Base-by-base conservation (phyloP, 1,284 basidiomycete genomes). In the Sparassis latifolia region DNA sequence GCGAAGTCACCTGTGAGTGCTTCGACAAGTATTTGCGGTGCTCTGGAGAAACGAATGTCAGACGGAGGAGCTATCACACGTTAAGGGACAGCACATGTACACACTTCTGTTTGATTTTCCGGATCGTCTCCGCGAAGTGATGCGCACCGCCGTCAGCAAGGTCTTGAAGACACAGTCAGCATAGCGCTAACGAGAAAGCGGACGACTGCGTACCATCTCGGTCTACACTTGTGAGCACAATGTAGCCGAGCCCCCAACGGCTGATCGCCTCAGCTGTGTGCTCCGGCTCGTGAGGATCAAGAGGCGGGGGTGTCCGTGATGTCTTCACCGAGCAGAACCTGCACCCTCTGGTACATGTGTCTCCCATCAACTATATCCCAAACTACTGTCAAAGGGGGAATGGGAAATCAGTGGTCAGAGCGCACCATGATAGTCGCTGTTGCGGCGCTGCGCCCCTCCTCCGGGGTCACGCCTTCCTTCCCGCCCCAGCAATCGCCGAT, bases 401-500 rank as follows among this genome's bases (percentile, higher is more conserved):
- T 43, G 27, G 33, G 42, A 41, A 33, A 37, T 33, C 37, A 46
- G n/a, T 32, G 45, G n/a, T 30, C 44, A 29, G 43, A 43, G 40
- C 47, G 41, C 33, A 92, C 95, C 97, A 99, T 99, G 69, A 99
- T 99, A 0, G 94, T 97, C n/a, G 94, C 94, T 5, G 97, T 99
- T 10, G 97, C 97, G 47, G 84, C 81, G 49, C 84, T 84, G 62
- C 88, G 86, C 42, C 84, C 86, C 52, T 88, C 86, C 52, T 78
- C 78, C 50, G 84, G 83, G 27, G 83, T 83, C n/a, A 73, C 78
- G 48, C 79, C 82, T 43, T 84, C 78, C 59, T 85, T 87, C 2
- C 95, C 95, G 46, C 97, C 95, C 97, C 97, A 99, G 68, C 97
- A 99, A 64, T 99, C 96, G 32, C 96, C 97, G 52, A 99, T 98